Evolutionary conservation across 176 grass and related monocot genomes (phyloP), one percentile per base, ranked within the genome.

Genomic region (barley (Hordeum vulgare)): DNA sequence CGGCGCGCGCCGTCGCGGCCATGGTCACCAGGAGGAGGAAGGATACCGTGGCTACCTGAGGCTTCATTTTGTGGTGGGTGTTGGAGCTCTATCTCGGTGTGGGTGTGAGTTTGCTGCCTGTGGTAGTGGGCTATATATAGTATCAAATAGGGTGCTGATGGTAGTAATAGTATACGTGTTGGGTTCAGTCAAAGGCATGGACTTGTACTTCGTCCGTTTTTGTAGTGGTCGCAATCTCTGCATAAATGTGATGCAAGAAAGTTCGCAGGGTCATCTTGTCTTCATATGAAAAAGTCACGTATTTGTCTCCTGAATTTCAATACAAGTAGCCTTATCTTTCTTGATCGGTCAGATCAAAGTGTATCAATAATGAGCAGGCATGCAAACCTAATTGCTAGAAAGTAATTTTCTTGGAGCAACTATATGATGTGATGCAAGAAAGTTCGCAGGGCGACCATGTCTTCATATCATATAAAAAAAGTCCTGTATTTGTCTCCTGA

Each of bases 1-100:
- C 85, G 0, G 84, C 91, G 10, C 35, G 64, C 20, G 69, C 59
- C 4, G 4, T 18, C 1, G 81, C 49, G 27, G 62, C 45, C 17
- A 66, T 8, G n/a, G 59, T 40, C 13, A 60, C 71, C n/a, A 92
- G 13, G 81, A 90, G 53, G 45, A 49, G 17, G 45, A 58, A 58
- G 27, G 72, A 42, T 0, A 82, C 45, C 10, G 24, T 5, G 3
- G 25, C 63, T 9, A 33, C 36, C 0, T 27, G 39, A 28, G 37
- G n/a, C 65, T 35, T 85, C 68, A 11, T 63, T 63, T 63, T 3
- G 4, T 62, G 26, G 25, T 29, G 27, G 26, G 14, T 25, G 68
- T 7, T 60, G 33, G 5, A 63, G 45, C 44, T 49, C n/a, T n/a
- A n/a, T n/a, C 6, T 17, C 5, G 14, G 45, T 49, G 45, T 49